Percentiles rank a stretch among this genome's conserved stretches.
Evolutionary conservation across 805 yeast genomes (phyloP).

Genomic region (Lipomyces sp.): DNA sequence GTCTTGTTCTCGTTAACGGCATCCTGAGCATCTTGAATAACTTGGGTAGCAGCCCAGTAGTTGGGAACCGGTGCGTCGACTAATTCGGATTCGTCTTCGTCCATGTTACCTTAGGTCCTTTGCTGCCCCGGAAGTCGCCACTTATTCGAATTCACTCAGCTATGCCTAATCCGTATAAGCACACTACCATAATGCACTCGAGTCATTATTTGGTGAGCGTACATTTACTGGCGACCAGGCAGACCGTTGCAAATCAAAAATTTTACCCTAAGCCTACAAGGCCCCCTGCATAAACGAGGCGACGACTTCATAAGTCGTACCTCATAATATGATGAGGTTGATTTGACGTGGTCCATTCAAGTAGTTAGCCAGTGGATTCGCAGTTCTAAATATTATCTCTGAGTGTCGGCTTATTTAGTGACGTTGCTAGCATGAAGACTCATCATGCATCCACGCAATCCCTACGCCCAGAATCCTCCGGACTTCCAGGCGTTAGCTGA

Average conservation of each 20-base stretch:
- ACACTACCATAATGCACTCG: neutral
- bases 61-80: neutral
- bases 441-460: slow-evolving; percentile 33
- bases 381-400: neutral
- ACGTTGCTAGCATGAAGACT: neutral
- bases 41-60: neutral
- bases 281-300: slow-evolving; percentile 1
- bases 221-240: too few species aligned
- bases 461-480: slow-evolving; percentile 12
- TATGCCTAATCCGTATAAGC: neutral
- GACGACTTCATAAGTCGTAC: too few species aligned
- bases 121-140: neutral
- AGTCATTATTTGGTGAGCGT: neutral
- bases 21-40: neutral
- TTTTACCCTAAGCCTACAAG: neutral
- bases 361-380: too few species aligned
- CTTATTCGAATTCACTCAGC: neutral
- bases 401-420: too few species aligned
- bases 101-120: neutral
- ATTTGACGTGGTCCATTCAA: too few species aligned
- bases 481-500: slow-evolving; percentile 29
- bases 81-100: neutral
- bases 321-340: too few species aligned
- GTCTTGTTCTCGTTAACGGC: neutral
- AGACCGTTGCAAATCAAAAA: neutral